Percentiles rank a stretch among this genome's conserved stretches.
These are phyloP conservation scores for Moringa oleifera DNA, from an alignment of 345 rosid species.

Conservation along the genomic window DNA sequence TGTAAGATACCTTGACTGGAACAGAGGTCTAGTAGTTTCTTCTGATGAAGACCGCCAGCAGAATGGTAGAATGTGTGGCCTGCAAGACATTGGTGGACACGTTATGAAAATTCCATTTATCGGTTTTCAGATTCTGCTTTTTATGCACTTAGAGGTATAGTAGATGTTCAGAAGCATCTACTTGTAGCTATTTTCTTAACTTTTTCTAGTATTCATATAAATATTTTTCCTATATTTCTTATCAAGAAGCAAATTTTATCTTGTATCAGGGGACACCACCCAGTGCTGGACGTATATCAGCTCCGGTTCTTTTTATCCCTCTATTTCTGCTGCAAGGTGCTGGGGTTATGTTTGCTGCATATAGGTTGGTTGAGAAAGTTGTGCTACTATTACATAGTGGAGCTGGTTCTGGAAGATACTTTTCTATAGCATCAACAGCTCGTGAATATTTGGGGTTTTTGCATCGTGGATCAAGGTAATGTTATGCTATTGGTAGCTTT, in stretches of 20 bases:
- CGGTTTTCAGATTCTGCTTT: slow-evolving; percentile 67
- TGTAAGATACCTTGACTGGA: slow-evolving; percentile 63
- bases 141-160: slow-evolving; percentile 86
- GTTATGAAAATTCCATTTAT: slow-evolving; percentile 79
- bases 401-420: slow-evolving; percentile 42
- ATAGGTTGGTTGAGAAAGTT: slow-evolving; percentile 60
- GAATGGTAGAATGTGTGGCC: slow-evolving; percentile 48
- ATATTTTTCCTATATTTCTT: neutral
- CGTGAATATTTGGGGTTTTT: slow-evolving; percentile 64
- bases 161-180: slow-evolving; percentile 6
- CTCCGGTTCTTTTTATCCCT: slow-evolving; percentile 56
- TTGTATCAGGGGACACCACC: slow-evolving; percentile 69
- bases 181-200: neutral
- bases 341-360: slow-evolving; percentile 62
- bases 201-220: slow-evolving; percentile 7
- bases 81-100: slow-evolving; percentile 89
- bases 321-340: slow-evolving; percentile 77
- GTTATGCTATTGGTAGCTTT: neutral
- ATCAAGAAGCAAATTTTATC: neutral
- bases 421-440: slow-evolving; percentile 41
- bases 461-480: slow-evolving; percentile 78
- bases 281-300: slow-evolving; percentile 55
- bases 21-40: slow-evolving; percentile 54
- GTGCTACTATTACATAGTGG: slow-evolving; percentile 35
- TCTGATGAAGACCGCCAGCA: slow-evolving; percentile 53